Base-by-base conservation (phyloP, 140 eudicot species). In the Ambrosia hybrid region DNA sequence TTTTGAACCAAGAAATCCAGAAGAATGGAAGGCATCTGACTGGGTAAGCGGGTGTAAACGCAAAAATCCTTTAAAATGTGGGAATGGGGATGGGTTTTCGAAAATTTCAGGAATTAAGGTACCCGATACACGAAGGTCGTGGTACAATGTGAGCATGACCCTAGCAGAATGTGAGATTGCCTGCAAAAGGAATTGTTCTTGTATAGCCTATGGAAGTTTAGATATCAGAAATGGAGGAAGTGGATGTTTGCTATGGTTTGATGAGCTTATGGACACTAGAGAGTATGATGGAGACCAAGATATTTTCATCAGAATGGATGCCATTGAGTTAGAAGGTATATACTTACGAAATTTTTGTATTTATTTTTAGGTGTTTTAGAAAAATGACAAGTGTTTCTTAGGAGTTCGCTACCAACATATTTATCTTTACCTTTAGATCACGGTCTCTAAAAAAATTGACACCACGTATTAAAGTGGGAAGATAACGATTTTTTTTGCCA, bases 291-390 rank as follows among this genome's bases (percentile, higher is more conserved):
- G 5, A 59, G 15, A 26, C 9, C 65, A 59, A 59, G 16, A 14
- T 33, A 36, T 75, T 48, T 80, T 64, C 13, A 61, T 75, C 21
- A 71, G 67, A 66, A 43, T 71, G 26, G 62, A 74, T 65, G 55
- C 75, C 71, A 64, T 48, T 4, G 68, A 80, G 43, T 61, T 51
- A 74, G 60, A 43, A 70, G 70, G 70, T 65, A 65, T 37, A 70
- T 3, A 16, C 21, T 17, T 4, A 21, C 30, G 30, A 21, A 21
- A 21, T 21, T 21, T 21, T 21, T 21, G 30, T 21, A 21, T 21
- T 21, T 21, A 21, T 21, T 21, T 21, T 21, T 21, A 21, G 30
- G 30, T 21, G 30, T 21, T 21, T 21, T 21, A 21, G 30, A 21
- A 21, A 21, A 21, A 21, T 21, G 30, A 21, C 1, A 21, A 21